A percentile compares a stretch with the other conserved stretches of the same genome.
phyloP scores from a whole-genome alignment of 2,329 filamentous ascomycete genomes.

The Exophiala aquamarina region DNA sequence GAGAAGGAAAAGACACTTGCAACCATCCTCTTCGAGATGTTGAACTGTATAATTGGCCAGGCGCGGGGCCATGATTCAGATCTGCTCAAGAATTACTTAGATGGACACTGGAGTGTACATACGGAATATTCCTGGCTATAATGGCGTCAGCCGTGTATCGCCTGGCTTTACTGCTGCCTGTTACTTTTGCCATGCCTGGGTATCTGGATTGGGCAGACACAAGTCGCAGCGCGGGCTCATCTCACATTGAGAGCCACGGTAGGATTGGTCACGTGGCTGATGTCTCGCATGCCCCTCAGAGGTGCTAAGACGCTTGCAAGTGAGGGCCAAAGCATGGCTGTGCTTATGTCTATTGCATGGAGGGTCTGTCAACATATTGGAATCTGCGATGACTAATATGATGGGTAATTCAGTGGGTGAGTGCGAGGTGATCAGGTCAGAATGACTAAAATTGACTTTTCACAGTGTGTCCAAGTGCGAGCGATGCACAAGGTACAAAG shows the following conservation, averaged over 20 bases:
- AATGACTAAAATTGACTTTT: too few species aligned
- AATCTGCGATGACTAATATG: constrained; percentile 4
- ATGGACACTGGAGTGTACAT: constrained; percentile 29
- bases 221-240: constrained; percentile 40
- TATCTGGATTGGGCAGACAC: constrained; percentile 45
- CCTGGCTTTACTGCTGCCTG: constrained; percentile 43
- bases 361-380: constrained; percentile 11
- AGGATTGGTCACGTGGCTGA: constrained; percentile 17
- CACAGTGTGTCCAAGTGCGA: too few species aligned
- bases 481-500: too few species aligned
- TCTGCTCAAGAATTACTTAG: constrained; percentile 49
- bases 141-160: constrained; percentile 47
- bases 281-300: constrained; percentile 14
- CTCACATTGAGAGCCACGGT: constrained; percentile 32
- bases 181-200: constrained; percentile 32
- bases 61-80: constrained; percentile 6
- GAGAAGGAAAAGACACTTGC: constrained; percentile 32
- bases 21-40: constrained; percentile 36
- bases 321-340: constrained; percentile 23
- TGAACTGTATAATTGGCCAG: constrained; percentile 36
- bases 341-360: constrained; percentile 22
- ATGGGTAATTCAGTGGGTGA: neutral
- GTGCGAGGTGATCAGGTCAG: too few species aligned
- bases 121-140: constrained; percentile 42
- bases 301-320: constrained; percentile 11